Conservation (phyloP, 1,284 basidiomycete genomes). For the Quambalaria eucalypti region DNA sequence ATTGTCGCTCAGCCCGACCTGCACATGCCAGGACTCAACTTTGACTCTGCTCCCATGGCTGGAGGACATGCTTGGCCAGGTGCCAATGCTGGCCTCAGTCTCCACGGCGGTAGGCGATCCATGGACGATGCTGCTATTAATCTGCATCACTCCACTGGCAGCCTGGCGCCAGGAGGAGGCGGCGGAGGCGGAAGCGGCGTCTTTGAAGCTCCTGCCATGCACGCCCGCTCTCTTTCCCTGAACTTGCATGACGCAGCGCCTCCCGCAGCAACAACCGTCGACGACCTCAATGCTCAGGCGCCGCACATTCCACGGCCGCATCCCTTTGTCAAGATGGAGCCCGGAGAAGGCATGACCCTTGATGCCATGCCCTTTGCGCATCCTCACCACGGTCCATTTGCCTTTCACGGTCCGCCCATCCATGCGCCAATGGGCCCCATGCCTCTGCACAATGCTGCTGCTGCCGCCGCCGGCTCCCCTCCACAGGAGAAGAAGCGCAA, state of each 20-base stretch:
- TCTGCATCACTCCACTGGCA: background rate
- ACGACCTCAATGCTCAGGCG: background rate
- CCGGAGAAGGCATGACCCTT: too few species aligned
- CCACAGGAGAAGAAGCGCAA: background rate
- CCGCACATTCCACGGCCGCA: background rate
- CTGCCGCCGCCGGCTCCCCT: background rate
- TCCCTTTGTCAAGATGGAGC: slow-evolving; percentile 1
- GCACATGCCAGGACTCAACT: background rate
- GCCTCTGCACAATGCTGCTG: background rate
- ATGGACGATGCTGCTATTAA: background rate
- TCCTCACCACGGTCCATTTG: background rate
- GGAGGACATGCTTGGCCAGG: too few species aligned
- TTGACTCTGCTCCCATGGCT: background rate
- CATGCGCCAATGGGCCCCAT: too few species aligned
- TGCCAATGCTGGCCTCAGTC: background rate
- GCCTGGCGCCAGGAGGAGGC: too few species aligned
- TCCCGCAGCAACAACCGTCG: background rate
- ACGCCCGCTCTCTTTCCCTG: background rate
- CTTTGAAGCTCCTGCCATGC: background rate
- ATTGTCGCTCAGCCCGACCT: background rate
- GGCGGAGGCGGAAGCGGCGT: background rate
- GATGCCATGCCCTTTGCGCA: too few species aligned
- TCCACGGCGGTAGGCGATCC: background rate
- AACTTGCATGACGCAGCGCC: background rate
- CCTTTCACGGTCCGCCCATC: background rate